A percentile compares a stretch with the other conserved stretches of the same genome.
Conservation (phyloP, 2,329 filamentous ascomycete genomes). For the Tetracladium maxilliforme region DNA sequence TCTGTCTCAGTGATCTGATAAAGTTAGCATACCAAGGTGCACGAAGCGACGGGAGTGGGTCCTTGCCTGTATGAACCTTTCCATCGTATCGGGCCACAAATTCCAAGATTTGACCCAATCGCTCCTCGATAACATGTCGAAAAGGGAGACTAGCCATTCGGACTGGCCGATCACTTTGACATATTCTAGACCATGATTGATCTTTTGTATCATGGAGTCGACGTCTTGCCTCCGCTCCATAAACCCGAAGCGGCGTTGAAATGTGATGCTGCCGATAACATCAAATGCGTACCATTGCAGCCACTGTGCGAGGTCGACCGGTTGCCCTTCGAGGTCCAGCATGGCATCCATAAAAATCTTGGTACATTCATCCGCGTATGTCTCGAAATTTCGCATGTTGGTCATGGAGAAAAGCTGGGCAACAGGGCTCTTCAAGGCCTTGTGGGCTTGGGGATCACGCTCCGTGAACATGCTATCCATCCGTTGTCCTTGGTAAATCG, state of each 20-base stretch:
- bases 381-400: too few species aligned
- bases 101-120: too few species aligned
- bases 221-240: slow-evolving; percentile 4
- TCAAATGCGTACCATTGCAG: slow-evolving; percentile 5
- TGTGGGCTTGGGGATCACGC: slow-evolving; percentile 3
- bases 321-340: slow-evolving; percentile 1
- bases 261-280: slow-evolving; percentile 4
- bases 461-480: slow-evolving; percentile 6
- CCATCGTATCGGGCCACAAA: too few species aligned
- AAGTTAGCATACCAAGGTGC: too few species aligned
- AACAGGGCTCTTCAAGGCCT: slow-evolving; percentile 5
- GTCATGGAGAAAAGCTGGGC: slow-evolving; percentile 7
- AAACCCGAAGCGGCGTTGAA: slow-evolving; percentile 4
- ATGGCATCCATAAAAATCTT: slow-evolving; percentile 1
- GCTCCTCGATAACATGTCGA: too few species aligned
- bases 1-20: slow-evolving; percentile 1
- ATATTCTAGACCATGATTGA: slow-evolving; percentile 7
- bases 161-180: slow-evolving; percentile 9
- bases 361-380: slow-evolving; percentile 2
- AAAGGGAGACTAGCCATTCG: too few species aligned
- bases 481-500: slow-evolving; percentile 1
- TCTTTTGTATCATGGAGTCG: slow-evolving; percentile 5
- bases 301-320: slow-evolving; percentile 2
- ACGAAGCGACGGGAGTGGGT: too few species aligned
- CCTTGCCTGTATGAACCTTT: too few species aligned